Conservation (phyloP, 176 grass and related monocot genomes). For the Themeda triandra region DNA sequence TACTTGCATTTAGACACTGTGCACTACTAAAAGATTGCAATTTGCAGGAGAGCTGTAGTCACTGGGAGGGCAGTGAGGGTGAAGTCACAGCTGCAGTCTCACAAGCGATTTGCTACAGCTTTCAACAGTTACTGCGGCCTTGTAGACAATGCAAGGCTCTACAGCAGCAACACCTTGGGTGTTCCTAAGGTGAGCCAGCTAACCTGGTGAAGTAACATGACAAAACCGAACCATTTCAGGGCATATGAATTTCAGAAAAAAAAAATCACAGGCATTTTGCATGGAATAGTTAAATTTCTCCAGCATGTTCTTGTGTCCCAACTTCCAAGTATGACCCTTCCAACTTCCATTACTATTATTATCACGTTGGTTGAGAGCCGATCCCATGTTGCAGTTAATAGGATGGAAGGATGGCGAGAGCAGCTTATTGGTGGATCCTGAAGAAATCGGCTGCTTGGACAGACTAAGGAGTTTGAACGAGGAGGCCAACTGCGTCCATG, state of each 20-base stretch:
- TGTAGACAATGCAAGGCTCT: conserved; percentile 75
- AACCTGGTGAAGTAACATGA: not conserved
- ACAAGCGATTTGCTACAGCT: conserved; percentile 73
- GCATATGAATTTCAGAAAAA: not conserved
- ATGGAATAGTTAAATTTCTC: not conserved
- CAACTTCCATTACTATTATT: not conserved
- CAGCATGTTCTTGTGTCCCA: not conserved
- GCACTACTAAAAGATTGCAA: not conserved
- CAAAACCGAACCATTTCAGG: not conserved
- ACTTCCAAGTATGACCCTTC: not conserved
- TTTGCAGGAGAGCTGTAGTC: conserved; percentile 84
- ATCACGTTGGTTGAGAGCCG: not conserved
- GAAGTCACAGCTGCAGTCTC: conserved; percentile 80
- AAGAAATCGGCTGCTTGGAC: conserved; percentile 65
- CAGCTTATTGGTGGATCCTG: conserved; percentile 55
- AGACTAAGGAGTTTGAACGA: conserved; percentile 52
- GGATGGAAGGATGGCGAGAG: conserved; percentile 73
- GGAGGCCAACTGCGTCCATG: conserved; percentile 59
- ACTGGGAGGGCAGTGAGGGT: conserved; percentile 89
- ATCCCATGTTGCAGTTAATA: conserved; percentile 52
- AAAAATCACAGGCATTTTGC: not conserved
- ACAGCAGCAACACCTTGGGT: conserved; percentile 64
- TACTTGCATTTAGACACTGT: not conserved
- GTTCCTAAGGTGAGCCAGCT: conserved; percentile 56
- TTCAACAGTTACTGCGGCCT: conserved; percentile 71